These are phyloP conservation scores for Tulasnella sp. DNA, from an alignment of 768 basidiomycete species.

Conservation along the genomic window DNA sequence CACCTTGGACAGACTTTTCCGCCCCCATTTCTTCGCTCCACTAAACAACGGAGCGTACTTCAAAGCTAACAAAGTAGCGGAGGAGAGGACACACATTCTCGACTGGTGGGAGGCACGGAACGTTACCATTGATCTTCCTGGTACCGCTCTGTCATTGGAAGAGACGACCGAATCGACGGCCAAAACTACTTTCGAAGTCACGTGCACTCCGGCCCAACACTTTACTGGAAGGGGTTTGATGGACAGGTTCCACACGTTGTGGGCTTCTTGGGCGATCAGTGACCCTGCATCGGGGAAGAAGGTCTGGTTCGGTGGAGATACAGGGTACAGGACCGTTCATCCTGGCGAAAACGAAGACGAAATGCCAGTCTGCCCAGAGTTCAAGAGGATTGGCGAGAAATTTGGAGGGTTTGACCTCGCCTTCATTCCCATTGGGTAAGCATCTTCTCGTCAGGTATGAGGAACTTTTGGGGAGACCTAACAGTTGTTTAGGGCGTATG, in stretches of 20 bases:
- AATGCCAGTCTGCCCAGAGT: slow-evolving; percentile 61
- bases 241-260: slow-evolving; percentile 33
- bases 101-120: slow-evolving; percentile 37
- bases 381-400: slow-evolving; percentile 57
- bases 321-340: slow-evolving; percentile 47
- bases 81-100: slow-evolving; percentile 31
- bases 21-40: slow-evolving; percentile 33
- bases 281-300: slow-evolving; percentile 29
- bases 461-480: not conserved
- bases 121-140: slow-evolving; percentile 24
- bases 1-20: slow-evolving; percentile 21
- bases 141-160: not conserved
- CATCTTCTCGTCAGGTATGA: not conserved
- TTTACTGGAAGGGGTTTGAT: slow-evolving; percentile 25
- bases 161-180: not conserved
- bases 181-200: not conserved
- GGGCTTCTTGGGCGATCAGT: slow-evolving; percentile 35
- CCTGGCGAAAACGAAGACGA: slow-evolving; percentile 38
- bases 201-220: slow-evolving; percentile 3
- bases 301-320: slow-evolving; percentile 63
- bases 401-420: slow-evolving; percentile 62
- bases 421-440: slow-evolving; percentile 49
- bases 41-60: slow-evolving; percentile 33
- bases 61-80: slow-evolving; percentile 23
- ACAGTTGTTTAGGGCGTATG: slow-evolving; percentile 44